Evolutionary conservation across 768 basidiomycete species (phyloP), one percentile per base, ranked within the genome.

Genomic region (Trametes villosa): DNA sequence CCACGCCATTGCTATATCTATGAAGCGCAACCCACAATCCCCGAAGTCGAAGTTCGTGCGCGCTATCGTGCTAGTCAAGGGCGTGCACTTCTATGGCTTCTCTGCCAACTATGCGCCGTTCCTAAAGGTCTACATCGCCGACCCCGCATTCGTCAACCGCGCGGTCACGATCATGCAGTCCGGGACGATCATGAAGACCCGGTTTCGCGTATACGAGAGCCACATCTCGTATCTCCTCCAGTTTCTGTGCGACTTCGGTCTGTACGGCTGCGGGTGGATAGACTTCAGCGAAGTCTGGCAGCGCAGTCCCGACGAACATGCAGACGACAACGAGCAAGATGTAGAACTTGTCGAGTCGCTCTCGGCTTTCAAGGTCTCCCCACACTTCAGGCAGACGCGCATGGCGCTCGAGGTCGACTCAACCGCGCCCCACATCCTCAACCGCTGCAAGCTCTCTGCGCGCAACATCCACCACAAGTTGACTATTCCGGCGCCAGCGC

Each of bases 41-140:
- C 73, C 76, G 6, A 81, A 77, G 45, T 82, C 85, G 18, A 83
- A 83, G 66, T 88, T 81, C 69, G 79, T 92, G 59, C 89, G 92
- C 15, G 87, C 87, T 24, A 82, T 97, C 40, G 71, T 93, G 47
- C 80, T 96, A 51, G 92, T 95, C 63, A 98, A 98, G 75, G 97
- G 94, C n/a, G 78, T 94, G 18, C 89, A 91, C 69, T 97, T 98
- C 75, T 98, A 98, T 74, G 96, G 97, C 9, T 98, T 95, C 72
- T 90, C 94, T 71, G 79, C 88, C 12, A 84, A 86, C 27, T 91
- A 94, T 68, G 80, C 83, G 6, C 94, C 94, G 9, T 99, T 91
- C 77, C 84, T 98, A 73, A 98, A 98, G 73, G 82, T 99, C 49
- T 77, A 86, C 65, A 73, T 94, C 44, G 79, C 79, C 42, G 86